Base-by-base conservation (phyloP, 139 green algal species). In the Marvania coccoides region DNA sequence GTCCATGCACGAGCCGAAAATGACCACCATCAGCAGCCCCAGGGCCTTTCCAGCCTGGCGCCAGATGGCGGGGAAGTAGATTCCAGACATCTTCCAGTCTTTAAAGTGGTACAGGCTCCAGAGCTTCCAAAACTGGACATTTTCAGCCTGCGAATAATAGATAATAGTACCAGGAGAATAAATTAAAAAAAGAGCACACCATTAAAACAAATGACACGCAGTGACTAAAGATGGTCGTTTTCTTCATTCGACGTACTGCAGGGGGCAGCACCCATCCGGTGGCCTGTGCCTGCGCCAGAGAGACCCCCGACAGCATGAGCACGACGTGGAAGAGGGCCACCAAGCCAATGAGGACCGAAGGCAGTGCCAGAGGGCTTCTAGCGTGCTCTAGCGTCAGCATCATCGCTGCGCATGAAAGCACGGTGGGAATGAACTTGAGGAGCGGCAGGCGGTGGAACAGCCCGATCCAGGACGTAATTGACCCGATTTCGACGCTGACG, bases 1-100 rank as follows among this genome's bases (percentile, higher is more conserved):
- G 62, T 88, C 79, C 73, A 93, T 87, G 69, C 75, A 65, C 26
- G 48, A 75, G 36, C 87, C 87, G 67, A 93, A 91, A 54, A 79
- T 81, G 14, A 91, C 84, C 31, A 91, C 78, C 39, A 91, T 58
- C 63, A 88, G 80, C 36, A 91, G 79, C 0, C 76, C 85, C 33
- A 68, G 15, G 23, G 31, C 28, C 28, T 70, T 46, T 29, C 40
- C 56, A 70, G 23, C 13, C 65, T 78, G 69, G 14, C 63, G 47
- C 51, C 68, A 6, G 9, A 81, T 35, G 6, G 83, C 84, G 4
- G 47, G 28, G 51, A 77, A 74, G 39, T 72, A 70, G 24, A 88
- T 71, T 42, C 74, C 77, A 5, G 15, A 12, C 26, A 78, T n/a
- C 28, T 28, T 65, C 65, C 26, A 61, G 40, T 51, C 57, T 6